Evolutionary conservation across 306 rosid species (phyloP).

Genomic region (Trichosanthes truncata): DNA sequence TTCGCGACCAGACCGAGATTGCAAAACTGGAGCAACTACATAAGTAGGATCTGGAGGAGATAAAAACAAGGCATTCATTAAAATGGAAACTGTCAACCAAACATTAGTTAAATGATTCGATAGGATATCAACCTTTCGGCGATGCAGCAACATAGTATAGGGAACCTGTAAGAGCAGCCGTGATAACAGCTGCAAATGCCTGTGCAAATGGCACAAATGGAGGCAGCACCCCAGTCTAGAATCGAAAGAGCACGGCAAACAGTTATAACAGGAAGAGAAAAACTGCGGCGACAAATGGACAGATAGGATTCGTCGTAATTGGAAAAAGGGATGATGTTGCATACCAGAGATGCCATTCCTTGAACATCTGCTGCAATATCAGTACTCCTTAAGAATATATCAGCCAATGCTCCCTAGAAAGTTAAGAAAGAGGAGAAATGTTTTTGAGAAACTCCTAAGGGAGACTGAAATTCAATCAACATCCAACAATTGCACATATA

Average conservation of each 20-base stretch:
- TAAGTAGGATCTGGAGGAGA: slow-evolving; percentile 71
- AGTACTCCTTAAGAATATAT: slow-evolving; percentile 74
- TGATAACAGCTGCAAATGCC: slow-evolving; percentile 88
- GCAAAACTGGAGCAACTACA: slow-evolving; percentile 79
- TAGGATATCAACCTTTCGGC: slow-evolving; percentile 57
- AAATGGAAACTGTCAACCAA: background rate
- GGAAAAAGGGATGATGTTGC: background rate
- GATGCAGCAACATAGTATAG: slow-evolving; percentile 88
- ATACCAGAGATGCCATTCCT: slow-evolving; percentile 94
- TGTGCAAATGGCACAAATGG: slow-evolving; percentile 97
- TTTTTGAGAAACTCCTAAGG: background rate
- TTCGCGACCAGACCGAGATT: slow-evolving; percentile 61
- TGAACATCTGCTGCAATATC: slow-evolving; percentile 57
- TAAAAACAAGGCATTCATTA: background rate
- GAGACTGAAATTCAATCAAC: background rate
- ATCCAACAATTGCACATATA: background rate
- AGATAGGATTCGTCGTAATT: background rate
- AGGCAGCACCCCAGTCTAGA: slow-evolving; percentile 82
- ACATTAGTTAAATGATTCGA: background rate
- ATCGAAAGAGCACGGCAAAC: background rate
- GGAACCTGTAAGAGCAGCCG: slow-evolving; percentile 86
- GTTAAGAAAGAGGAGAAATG: background rate
- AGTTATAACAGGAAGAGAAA: slow-evolving; percentile 1
- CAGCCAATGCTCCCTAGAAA: slow-evolving; percentile 81
- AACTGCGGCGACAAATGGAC: slow-evolving; percentile 8